These are phyloP conservation scores for Saturnispora bothae DNA, from an alignment of 805 yeast genomes.

Conservation along the genomic window DNA sequence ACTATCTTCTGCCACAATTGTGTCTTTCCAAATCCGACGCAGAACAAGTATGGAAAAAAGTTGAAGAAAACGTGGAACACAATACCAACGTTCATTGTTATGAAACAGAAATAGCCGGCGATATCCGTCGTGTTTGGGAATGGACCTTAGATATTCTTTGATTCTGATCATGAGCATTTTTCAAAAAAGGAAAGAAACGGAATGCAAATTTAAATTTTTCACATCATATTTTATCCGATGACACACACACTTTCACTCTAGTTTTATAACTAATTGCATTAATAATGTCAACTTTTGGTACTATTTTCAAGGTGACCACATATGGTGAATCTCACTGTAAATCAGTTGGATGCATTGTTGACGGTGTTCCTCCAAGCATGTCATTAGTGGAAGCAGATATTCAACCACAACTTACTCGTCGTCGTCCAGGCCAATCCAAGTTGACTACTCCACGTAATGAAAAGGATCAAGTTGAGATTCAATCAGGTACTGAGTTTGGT, in stretches of 20 bases:
- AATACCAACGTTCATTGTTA: conserved; percentile 56
- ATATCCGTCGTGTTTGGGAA: conserved; percentile 79
- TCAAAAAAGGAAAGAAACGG: neutral
- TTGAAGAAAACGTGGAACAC: conserved; percentile 46
- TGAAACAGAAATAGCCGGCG: conserved; percentile 71
- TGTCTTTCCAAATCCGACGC: conserved; percentile 27
- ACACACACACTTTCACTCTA: neutral
- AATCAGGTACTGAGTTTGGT: conserved; percentile 89
- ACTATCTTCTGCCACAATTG: conserved; percentile 36
- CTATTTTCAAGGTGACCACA: conserved; percentile 67
- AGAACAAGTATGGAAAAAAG: conserved; percentile 47
- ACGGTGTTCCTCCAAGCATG: conserved; percentile 96
- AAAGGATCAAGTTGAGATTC: conserved; percentile 85
- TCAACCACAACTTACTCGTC: conserved; percentile 91
- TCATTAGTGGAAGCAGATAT: conserved; percentile 74
- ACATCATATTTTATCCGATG: conserved; percentile 5
- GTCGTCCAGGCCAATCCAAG: conserved; percentile 96
- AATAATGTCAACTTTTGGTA: conserved; percentile 68
- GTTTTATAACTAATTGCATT: neutral
- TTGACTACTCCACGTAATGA: conserved; percentile 93
- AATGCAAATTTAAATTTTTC: neutral
- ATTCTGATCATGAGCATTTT: neutral
- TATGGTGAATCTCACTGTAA: conserved; percentile 98
- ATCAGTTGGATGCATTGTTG: conserved; percentile 96
- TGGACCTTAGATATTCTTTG: conserved; percentile 47